Evolutionary conservation across 371 early-diverging fungal species (phyloP), one percentile per base, ranked within the genome.

Genomic region (Mucor lusitanicus): DNA sequence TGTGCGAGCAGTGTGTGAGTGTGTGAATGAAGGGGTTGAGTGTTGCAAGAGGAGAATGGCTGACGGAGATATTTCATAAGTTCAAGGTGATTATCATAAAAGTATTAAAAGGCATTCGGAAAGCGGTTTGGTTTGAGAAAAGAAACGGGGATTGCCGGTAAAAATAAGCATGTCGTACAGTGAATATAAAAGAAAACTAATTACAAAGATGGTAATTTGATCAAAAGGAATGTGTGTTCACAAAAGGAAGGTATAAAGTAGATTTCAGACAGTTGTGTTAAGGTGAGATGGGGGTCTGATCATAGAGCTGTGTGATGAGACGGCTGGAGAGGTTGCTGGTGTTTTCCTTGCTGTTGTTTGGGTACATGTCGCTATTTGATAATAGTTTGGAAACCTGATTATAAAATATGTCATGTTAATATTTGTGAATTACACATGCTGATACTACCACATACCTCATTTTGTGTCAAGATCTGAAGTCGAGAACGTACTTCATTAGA

Each of bases 281-380:
- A 48, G 80, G 79, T 55, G 81, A 76, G 17, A 73, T 69, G 11
- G 79, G 82, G 28, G 70, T 67, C 67, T 78, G 77, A 64, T 77
- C 78, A 56, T 70, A 77, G 17, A 83, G 68, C 35, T 76, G 79
- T 25, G 73, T 65, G 23, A 83, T 69, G 8, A 76, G 57, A 27
- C 77, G 73, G 56, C 63, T 69, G 19, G 83, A 71, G n/a, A 83
- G 62, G 7, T 71, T 46, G 12, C 67, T 32, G 2, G 72, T 71
- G n/a, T 58, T 74, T 53, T 83, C 77, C 58, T 73, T 69, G 67
- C 77, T 69, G 69, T 78, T 78, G 28, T 63, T 72, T n/a, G 75
- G 25, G 39, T 73, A 69, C 46, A 70, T 19, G 25, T 44, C 27
- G 12, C 35, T 21, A 54, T 57, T 63, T 32, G 57, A 60, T 39